phyloP scores from a whole-genome alignment of 352 stramenopile genomes.

The Chloridella minuta region DNA sequence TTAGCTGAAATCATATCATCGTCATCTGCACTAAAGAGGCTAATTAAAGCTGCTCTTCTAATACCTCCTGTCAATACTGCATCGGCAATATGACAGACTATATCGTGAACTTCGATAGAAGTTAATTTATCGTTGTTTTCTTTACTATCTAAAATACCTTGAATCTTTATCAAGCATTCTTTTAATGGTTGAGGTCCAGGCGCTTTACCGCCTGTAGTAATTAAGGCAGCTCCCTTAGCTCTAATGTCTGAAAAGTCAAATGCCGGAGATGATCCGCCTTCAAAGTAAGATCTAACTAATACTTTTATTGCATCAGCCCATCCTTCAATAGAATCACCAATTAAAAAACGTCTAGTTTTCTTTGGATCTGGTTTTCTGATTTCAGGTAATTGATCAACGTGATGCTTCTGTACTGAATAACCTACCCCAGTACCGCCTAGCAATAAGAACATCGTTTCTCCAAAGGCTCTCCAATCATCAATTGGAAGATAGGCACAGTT shows the following conservation, averaged over 20 bases:
- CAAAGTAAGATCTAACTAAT: neutral
- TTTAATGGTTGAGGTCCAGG: neutral
- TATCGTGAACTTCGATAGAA: neutral
- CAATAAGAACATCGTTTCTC: neutral
- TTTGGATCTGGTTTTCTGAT: neutral
- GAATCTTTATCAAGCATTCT: neutral
- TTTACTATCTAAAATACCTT: too few relatives aligned
- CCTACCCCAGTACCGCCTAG: neutral
- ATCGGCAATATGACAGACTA: neutral
- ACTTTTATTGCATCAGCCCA: neutral
- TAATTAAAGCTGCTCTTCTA: neutral
- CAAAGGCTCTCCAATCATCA: neutral
- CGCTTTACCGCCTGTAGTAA: neutral
- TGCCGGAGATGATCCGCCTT: neutral
- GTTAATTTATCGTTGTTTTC: neutral
- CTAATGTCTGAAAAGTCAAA: constrained; percentile 5
- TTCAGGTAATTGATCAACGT: neutral
- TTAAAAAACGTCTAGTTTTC: neutral
- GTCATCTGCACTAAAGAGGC: neutral
- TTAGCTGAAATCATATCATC: neutral
- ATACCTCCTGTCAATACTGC: neutral
- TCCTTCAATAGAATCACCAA: neutral
- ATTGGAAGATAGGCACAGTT: too few relatives aligned
- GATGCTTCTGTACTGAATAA: neutral
- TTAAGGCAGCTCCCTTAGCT: neutral